Evolutionary conservation across 345 rosid genomes (phyloP), one percentile per base, ranked within the genome.

Genomic region (Pugionium cornutum): DNA sequence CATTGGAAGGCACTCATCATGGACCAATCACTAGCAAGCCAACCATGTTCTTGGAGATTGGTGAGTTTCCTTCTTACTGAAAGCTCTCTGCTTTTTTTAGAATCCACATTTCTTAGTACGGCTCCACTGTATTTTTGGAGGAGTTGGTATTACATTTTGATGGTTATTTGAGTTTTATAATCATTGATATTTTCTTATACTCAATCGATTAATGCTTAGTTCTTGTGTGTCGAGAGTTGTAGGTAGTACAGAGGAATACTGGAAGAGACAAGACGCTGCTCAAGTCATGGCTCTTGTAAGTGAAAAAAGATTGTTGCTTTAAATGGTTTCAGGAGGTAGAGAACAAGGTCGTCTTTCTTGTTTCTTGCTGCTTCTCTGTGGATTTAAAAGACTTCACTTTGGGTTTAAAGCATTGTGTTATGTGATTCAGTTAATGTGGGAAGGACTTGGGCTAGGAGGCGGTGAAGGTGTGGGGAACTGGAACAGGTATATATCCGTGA

Each of bases 1-100:
- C 98, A 61, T 76, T 92, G 82, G 98, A 92, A 82, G 98, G 75
- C 7, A 92, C 97, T 64, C 97, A 92, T 75, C 98, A 92, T 80
- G 97, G 98, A 63, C 98, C 97, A 0, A 52, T 82, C 63, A 89
- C 98, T 3, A 84, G 36, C 61, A 89, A 83, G 62, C 98, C 92
- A 26, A 88, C 98, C 0, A 75, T 92, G 97, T 92, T 92, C 74
- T 58, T 89, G 41, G 98, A 92, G 79, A 92, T 92, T 64, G 97
- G 98, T 87, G 71, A 60, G 73, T 63, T 30, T 58, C 27, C 18
- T 18, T 18, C 18, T 18, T 18, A 18, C 18, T 18, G 18, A 18
- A 18, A 18, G 0, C 18, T 18, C 18, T 18, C 18, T 18, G 18
- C 18, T 18, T 18, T 18, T 18, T 18, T 52, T 42, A 4, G 49